Conservation (phyloP, 345 rosid species). For the Pelargonium nanum region DNA sequence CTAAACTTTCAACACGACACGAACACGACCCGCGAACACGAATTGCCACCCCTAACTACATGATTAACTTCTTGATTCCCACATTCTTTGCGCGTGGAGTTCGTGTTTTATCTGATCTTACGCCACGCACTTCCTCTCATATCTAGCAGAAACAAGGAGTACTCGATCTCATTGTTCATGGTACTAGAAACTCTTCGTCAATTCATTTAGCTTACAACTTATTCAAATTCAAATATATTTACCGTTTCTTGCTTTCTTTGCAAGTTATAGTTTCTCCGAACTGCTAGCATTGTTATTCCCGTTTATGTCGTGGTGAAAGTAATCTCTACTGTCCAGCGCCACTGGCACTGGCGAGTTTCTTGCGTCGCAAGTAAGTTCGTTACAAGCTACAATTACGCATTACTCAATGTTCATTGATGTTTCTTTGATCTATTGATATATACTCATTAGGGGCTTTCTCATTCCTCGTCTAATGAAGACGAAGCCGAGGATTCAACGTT, state of each 20-base stretch:
- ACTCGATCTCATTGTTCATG: neutral
- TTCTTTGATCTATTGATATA: neutral
- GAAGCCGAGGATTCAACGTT: neutral
- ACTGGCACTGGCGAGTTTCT: neutral
- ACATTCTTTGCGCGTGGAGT: no score
- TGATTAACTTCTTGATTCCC: no score
- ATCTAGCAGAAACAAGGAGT: neutral
- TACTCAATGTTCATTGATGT: neutral
- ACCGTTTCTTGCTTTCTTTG: neutral
- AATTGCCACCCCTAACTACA: no score
- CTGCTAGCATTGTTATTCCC: conserved; percentile 1
- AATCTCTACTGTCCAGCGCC: neutral
- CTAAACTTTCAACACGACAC: no score
- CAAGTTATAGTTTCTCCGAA: neutral
- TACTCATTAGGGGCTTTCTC: neutral
- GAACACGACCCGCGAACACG: no score
- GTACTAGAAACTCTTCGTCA: no score
- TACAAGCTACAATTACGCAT: no score
- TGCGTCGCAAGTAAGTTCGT: neutral
- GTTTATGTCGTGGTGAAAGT: neutral
- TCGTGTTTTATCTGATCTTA: neutral
- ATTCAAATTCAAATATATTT: no score
- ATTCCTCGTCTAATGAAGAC: neutral
- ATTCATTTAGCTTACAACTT: no score
- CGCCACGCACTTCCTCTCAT: neutral